Conservation (phyloP, 768 basidiomycete genomes). For the Megacollybia marginata region DNA sequence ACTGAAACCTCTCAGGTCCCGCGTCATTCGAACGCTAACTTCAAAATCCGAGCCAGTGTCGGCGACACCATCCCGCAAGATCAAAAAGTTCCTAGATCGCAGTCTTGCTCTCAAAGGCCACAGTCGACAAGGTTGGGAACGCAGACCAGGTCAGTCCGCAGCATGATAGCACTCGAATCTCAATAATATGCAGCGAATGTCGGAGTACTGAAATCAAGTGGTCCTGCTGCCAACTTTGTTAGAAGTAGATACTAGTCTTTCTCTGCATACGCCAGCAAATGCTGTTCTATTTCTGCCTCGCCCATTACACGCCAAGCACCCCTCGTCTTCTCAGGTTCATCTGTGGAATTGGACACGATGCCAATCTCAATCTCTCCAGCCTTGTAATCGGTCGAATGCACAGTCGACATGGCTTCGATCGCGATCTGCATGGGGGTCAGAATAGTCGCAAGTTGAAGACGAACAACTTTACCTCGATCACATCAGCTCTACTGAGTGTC, state of each 20-base stretch:
- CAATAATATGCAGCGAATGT: slow-evolving; percentile 35
- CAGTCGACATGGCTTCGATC: slow-evolving; percentile 89
- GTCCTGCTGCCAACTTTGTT: slow-evolving; percentile 50
- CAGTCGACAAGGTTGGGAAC: slow-evolving; percentile 44
- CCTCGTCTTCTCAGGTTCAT: slow-evolving; percentile 64
- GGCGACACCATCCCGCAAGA: slow-evolving; percentile 40
- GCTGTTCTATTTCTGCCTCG: slow-evolving; percentile 70
- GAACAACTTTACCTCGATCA: slow-evolving; percentile 64
- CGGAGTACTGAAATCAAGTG: slow-evolving; percentile 45
- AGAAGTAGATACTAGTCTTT: slow-evolving; percentile 57
- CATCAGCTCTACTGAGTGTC: slow-evolving; percentile 64
- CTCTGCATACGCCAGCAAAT: slow-evolving; percentile 82
- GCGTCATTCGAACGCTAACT: slow-evolving; percentile 42
- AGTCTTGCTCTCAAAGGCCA: slow-evolving; percentile 40
- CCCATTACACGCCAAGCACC: slow-evolving; percentile 77
- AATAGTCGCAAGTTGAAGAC: not conserved
- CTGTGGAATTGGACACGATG: slow-evolving; percentile 70
- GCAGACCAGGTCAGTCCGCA: slow-evolving; percentile 42
- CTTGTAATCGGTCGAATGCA: slow-evolving; percentile 96
- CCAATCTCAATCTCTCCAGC: slow-evolving; percentile 94
- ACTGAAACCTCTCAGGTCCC: slow-evolving; percentile 31
- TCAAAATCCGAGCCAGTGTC: slow-evolving; percentile 18
- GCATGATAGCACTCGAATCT: not conserved
- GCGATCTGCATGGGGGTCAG: slow-evolving; percentile 66
- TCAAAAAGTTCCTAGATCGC: slow-evolving; percentile 45